Base-by-base conservation (phyloP, 208 protist genomes). In the Trypanosoma avium region DNA sequence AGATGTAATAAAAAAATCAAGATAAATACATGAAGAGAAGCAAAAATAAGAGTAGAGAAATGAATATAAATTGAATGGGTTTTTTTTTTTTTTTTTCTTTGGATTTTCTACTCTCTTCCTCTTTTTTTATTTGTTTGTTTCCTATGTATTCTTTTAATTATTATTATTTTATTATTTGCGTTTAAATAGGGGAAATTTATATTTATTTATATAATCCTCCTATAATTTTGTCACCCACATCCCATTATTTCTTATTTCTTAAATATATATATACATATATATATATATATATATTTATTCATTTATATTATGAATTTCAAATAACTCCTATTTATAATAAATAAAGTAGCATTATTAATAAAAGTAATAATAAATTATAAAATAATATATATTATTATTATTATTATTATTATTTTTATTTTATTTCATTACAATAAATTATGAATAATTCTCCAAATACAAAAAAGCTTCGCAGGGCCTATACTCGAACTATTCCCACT, bases 401-500 rank as follows among this genome's bases (percentile, higher is more conserved):
- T 54, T 61, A 29, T 61, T 57, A 26, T 59, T 61, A 24, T 38
- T 59, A 65, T 42, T 65, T 65, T 5, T 48, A 3, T 53, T 22
- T 47, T 8, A 40, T 35, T 35, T 36, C 42, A 4, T 2, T 38
- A 56, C 3, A 36, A 53, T 19, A 3, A 52, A 52, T 15, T 40
- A 24, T 38, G 13, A 38, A 30, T 36, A 49, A 49, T 47, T 15
- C 9, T 50, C 4, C 21, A 62, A 50, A 19, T 50, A 62, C 33
- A 48, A 21, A 10, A 48, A 30, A 47, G 17, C 62, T 90, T 45
- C 65, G 78, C 15, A 60, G 83, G 0, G 30, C 72, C 5, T 93
- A 89, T 70, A 89, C 81, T 10, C 81, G 87, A 7, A 89, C 72
- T 4, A 84, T 93, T 1, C 54, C 81, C 0, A 60, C 50, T 3